Percentiles rank a stretch among this genome's conserved stretches.
These are phyloP conservation scores for Yarrowia keelungensis DNA, from an alignment of 805 yeast species.

Conservation along the genomic window DNA sequence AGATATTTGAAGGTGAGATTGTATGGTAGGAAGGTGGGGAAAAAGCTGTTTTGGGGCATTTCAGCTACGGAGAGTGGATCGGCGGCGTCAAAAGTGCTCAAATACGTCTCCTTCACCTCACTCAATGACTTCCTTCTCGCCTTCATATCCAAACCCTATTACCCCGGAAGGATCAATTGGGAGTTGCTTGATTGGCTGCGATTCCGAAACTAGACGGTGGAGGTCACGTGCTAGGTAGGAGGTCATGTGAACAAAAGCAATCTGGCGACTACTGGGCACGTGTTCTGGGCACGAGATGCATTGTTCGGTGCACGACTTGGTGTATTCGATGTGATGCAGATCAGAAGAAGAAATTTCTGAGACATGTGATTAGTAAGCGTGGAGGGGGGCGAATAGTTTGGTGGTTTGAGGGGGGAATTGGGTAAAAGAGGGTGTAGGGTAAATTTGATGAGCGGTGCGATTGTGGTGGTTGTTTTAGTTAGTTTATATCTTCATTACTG, in stretches of 20 bases:
- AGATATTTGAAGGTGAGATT: too few species aligned
- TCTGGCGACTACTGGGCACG: too few species aligned
- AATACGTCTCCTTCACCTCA: neutral
- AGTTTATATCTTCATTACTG: too few species aligned
- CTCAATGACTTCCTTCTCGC: too few species aligned
- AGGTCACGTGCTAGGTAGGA: neutral
- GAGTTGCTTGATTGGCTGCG: slow-evolving; percentile 4
- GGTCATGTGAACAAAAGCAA: too few species aligned
- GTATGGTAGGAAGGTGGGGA: too few species aligned
- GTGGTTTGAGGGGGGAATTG: too few species aligned
- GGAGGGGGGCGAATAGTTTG: neutral
- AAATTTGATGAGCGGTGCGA: too few species aligned
- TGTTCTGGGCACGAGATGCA: too few species aligned
- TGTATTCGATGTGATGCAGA: neutral
- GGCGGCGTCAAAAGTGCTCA: too few species aligned
- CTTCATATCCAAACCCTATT: neutral
- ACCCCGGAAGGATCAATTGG: slow-evolving; percentile 15
- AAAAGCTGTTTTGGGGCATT: neutral
- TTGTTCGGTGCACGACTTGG: too few species aligned
- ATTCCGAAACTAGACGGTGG: neutral
- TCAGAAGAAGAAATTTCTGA: slow-evolving; percentile 7
- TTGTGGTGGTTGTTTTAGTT: too few species aligned
- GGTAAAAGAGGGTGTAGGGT: neutral
- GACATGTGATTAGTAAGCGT: neutral
- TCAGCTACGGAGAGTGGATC: neutral